Percentiles rank a stretch among this genome's conserved stretches.
Conservation (phyloP, 106 monocot genomes). For the Dendrobium nobile region DNA sequence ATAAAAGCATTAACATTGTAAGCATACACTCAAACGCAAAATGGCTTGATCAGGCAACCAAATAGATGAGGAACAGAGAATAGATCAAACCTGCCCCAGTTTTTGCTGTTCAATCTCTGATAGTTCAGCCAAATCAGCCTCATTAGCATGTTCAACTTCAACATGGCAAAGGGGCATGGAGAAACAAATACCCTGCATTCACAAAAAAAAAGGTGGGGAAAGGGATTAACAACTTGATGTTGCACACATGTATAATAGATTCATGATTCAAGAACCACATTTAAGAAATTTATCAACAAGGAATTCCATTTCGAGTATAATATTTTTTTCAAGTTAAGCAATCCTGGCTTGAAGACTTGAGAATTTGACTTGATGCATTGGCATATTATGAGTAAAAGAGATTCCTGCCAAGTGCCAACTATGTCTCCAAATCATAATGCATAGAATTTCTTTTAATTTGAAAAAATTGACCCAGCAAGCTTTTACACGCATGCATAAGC, state of each 20-base stretch:
- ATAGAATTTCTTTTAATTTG: not conserved
- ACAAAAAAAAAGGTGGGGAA: not conserved
- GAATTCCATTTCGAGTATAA: not conserved
- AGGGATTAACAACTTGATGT: not conserved
- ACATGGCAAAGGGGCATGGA: constrained; percentile 81
- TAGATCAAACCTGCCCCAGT: constrained; percentile 57
- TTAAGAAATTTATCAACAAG: not conserved
- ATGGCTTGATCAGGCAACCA: not conserved
- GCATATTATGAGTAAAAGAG: not conserved
- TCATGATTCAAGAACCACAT: not conserved
- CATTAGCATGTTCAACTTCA: constrained; percentile 67
- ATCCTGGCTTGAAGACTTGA: not conserved
- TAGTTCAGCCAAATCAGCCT: constrained; percentile 78
- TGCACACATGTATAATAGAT: not conserved
- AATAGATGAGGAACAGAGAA: not conserved
- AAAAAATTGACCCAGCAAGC: not conserved
- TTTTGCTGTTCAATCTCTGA: constrained; percentile 75
- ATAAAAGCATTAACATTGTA: not conserved
- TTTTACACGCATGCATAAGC: not conserved
- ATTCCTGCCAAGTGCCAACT: not conserved
- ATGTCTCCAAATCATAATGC: not conserved
- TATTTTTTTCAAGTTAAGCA: not conserved
- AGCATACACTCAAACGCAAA: constrained; percentile 1
- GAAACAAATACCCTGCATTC: constrained; percentile 56
- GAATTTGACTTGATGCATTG: not conserved